Evolutionary conservation across 164 flowering plant species (phyloP), one percentile per base, ranked within the genome.

Genomic region (Protea cynaroides): DNA sequence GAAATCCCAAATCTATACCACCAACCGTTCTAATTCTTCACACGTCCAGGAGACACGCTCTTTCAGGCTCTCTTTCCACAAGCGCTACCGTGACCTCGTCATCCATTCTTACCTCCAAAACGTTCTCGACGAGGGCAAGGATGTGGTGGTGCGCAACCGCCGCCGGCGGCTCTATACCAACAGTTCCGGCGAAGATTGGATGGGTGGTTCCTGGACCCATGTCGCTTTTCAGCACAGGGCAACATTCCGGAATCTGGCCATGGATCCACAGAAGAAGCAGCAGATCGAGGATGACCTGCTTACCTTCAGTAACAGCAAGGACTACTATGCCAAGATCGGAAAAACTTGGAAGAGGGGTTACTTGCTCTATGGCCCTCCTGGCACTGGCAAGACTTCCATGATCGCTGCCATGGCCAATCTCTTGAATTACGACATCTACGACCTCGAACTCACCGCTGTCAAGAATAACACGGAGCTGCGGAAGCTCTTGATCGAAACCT

Each of bases 361-460:
- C 69, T 76, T 85, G 19, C 77, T 86, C 0, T 66, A 78, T 44
- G 89, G 89, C 3, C 92, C 92, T 18, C 92, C 92, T 0, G 89
- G 89, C n/a, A 84, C 92, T 0, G 92, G 92, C 0, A 87, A 87
- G 58, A 82, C 92, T 0, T 78, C 82, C 21, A 79, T 87, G 90
- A 75, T 87, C 21, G 84, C 88, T 8, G 85, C 88, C 51, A 87
- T 87, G 69, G 93, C 93, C 0, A 87, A 87, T 56, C 53, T 76
- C 4, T 15, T 87, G 50, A 50, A 69, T 9, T 88, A 82, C 29
- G 91, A 88, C 65, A 62, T 88, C 4, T 87, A 85, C 62, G 90
- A 87, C 62, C 78, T 86, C 21, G 89, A 86, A 46, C 43, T 87
- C 40, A 84, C 90, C 0, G 25, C 81, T 0, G 86, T 86, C 13